Evolutionary conservation across 257 asterid genomes (phyloP), one percentile per base, ranked within the genome.

Genomic region (Capsicum rhomboideum): DNA sequence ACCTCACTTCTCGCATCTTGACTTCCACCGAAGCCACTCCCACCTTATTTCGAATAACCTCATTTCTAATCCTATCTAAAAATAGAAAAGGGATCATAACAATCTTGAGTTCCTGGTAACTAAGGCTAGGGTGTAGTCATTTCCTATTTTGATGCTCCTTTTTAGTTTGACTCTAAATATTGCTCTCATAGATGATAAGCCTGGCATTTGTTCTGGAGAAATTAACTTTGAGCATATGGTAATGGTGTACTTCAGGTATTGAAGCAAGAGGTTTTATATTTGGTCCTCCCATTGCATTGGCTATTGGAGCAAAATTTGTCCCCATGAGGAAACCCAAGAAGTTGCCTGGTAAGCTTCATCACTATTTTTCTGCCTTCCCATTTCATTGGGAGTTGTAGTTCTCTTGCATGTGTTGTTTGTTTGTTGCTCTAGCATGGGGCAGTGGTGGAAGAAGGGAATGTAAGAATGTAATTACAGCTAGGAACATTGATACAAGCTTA

Each of bases 221-320:
- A 16, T 49, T 50, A 49, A 77, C 59, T 49, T 77, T 50, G 44
- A 77, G 42, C 81, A 16, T 50, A 68, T 54, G 31, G 16, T 54
- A 26, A 14, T 80, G 82, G 42, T 66, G 61, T 85, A 77, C 34
- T 87, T 85, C 93, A 96, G 99, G 99, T 74, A 78, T 96, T 72
- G 99, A 96, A 87, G 99, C 99, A 20, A 91, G 98, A 84, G 99
- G 99, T 23, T 96, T 94, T 79, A 96, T 94, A 80, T 94, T 96
- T 79, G 99, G 98, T 52, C 97, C 99, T 90, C 99, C 99, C 26
- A 96, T 96, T 83, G 99, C 99, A 13, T 86, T 96, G 90, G 98
- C 98, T 56, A 92, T 96, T 54, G 99, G 98, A 79, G 98, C 99
- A 10, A 96, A 96, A 85, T 94, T 96, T 84, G 98, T 94, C 83